Conservation (phyloP, 2,329 filamentous ascomycete genomes). For the Davidsoniella virescens region DNA sequence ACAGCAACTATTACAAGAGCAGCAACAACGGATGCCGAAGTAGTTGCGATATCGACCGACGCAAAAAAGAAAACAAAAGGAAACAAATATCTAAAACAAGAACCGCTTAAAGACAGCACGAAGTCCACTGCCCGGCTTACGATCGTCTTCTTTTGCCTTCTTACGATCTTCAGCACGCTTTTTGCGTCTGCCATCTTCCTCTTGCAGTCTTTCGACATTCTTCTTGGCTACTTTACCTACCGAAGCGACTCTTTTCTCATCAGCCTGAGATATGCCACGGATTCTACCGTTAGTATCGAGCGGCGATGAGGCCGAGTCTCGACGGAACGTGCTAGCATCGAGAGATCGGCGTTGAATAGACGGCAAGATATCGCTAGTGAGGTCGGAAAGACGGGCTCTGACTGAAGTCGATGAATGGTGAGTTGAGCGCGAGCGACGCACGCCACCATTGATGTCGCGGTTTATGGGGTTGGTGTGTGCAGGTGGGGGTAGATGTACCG, state of each 20-base stretch:
- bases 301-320: not conserved
- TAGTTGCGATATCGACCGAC: not conserved
- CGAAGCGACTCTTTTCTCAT: not conserved
- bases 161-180: constrained; percentile 11
- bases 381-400: too few relatives aligned
- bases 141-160: constrained; percentile 13
- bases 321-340: not conserved
- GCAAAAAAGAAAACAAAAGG: not conserved
- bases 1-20: not conserved
- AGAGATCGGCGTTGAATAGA: too few relatives aligned
- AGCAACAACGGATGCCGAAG: not conserved
- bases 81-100: not conserved
- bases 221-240: not conserved
- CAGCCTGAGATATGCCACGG: not conserved
- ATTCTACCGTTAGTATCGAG: not conserved
- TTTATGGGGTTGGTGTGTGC: too few relatives aligned
- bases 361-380: too few relatives aligned
- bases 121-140: constrained; percentile 12
- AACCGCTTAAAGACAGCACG: constrained; percentile 13
- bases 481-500: too few relatives aligned
- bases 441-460: too few relatives aligned
- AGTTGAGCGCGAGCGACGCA: too few relatives aligned
- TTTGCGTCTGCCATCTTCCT: constrained; percentile 13
- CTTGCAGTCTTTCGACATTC: not conserved
- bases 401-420: too few relatives aligned